phyloP scores from a whole-genome alignment of 129 eudicot species.

The Mikania micrantha region DNA sequence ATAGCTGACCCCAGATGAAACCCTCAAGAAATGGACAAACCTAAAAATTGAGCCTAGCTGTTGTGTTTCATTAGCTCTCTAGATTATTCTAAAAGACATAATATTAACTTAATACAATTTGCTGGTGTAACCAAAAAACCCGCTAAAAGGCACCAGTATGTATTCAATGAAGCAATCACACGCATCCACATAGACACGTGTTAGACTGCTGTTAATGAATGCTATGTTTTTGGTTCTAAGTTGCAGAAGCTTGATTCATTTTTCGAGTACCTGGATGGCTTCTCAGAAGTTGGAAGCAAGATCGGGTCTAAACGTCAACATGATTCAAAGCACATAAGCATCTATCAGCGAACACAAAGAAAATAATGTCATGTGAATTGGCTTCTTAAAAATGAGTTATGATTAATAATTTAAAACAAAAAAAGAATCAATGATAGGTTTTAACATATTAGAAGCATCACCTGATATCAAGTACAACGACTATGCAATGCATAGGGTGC shows the following conservation, averaged over 20 bases:
- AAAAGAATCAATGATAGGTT: neutral
- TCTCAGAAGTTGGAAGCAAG: neutral
- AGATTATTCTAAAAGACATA: neutral
- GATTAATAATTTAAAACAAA: neutral
- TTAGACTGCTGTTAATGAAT: neutral
- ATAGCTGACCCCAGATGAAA: neutral
- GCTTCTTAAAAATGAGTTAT: neutral
- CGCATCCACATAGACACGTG: neutral
- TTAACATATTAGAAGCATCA: conserved; percentile 7
- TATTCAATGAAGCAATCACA: neutral
- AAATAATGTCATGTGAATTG: neutral
- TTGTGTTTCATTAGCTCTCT: neutral
- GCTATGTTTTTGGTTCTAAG: neutral
- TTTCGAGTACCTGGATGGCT: conserved; percentile 5
- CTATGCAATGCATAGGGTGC: conserved; percentile 44
- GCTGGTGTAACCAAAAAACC: neutral
- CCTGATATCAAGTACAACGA: conserved; percentile 22
- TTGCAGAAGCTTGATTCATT: neutral
- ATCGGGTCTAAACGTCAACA: neutral
- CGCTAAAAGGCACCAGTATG: neutral
- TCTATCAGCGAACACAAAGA: neutral
- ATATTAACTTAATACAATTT: conserved; percentile 3
- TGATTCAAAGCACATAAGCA: conserved; percentile 3
- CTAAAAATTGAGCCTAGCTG: no score
- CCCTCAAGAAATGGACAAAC: neutral